phyloP scores from a whole-genome alignment of 164 flowering plant genomes.

The Sedum album region DNA sequence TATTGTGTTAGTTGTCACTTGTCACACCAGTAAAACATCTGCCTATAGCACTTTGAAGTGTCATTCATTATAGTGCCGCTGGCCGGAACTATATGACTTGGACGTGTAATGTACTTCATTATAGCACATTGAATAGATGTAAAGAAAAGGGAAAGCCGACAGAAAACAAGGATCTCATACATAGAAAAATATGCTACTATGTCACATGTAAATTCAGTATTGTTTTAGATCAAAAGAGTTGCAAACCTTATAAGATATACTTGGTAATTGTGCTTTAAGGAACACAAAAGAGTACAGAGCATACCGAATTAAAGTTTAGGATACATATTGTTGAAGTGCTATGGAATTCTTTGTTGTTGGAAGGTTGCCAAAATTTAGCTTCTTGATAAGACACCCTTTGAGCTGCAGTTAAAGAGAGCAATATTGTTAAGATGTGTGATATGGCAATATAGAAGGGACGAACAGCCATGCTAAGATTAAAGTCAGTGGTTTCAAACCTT shows the following conservation, averaged over 20 bases:
- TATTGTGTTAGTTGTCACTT: too few relatives aligned
- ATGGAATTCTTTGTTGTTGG: background rate
- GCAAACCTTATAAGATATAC: background rate
- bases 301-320: background rate
- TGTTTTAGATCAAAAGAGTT: background rate
- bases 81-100: too few relatives aligned
- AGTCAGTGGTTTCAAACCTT: slow-evolving; percentile 38
- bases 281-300: background rate
- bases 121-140: too few relatives aligned
- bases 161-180: background rate
- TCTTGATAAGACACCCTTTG: slow-evolving; percentile 77
- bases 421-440: background rate
- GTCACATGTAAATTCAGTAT: background rate
- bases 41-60: too few relatives aligned
- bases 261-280: background rate
- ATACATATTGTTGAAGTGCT: background rate
- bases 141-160: background rate
- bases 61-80: too few relatives aligned
- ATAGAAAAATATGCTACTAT: background rate
- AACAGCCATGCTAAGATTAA: background rate
- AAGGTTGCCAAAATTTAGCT: slow-evolving; percentile 23
- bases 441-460: background rate
- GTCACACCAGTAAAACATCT: too few relatives aligned
- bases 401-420: slow-evolving; percentile 31
- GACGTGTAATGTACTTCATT: too few relatives aligned